Evolutionary conservation across 148 eudicot genomes (phyloP), one percentile per base, ranked within the genome.

Genomic region (Arbutus unedo): DNA sequence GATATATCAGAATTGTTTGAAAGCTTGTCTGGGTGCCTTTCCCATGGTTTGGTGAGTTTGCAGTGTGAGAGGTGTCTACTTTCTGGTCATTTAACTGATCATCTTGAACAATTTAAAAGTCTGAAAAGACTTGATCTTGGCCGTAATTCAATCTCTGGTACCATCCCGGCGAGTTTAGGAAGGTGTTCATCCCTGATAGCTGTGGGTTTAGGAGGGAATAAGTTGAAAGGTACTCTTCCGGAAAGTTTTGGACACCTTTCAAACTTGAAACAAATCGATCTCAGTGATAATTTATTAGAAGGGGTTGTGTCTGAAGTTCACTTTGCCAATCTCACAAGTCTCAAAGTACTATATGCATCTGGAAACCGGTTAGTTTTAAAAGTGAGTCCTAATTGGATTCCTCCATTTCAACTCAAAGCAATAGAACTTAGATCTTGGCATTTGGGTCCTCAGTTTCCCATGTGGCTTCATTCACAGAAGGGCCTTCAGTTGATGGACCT

Each of bases 351-450:
- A 0, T 5, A 2, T 25, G 81, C 79, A 3, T 59, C 62, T 8
- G 45, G 25, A 31, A 86, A 86, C 25, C 73, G 44, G 13, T 67
- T 86, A 13, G 56, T 49, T 59, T 72, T 79, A 6, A 66, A 56
- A 16, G 80, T 81, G n/a, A 68, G 56, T 54, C 53, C 76, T 4
- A 41, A 47, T 43, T 86, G 88, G 85, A 53, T 66, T 67, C 88
- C 88, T 50, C 80, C 82, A 3, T 86, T 83, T 80, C 78, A 79
- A 59, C 77, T 81, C 43, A 0, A 2, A 0, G 2, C 0, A 6
- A 21, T 81, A 3, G 0, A 0, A 2, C 6, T 86, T 15, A 49
- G 76, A 3, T 56, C 72, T 7, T 66, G 72, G 43, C 41, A 66
- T 66, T 66, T 66, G 43, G 41, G 41, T 25, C 43, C 77, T 31